Percentiles rank a stretch among this genome's conserved stretches.
These are phyloP conservation scores for Cadophora malorum DNA, from an alignment of 2,329 filamentous ascomycete genomes.

Conservation along the genomic window DNA sequence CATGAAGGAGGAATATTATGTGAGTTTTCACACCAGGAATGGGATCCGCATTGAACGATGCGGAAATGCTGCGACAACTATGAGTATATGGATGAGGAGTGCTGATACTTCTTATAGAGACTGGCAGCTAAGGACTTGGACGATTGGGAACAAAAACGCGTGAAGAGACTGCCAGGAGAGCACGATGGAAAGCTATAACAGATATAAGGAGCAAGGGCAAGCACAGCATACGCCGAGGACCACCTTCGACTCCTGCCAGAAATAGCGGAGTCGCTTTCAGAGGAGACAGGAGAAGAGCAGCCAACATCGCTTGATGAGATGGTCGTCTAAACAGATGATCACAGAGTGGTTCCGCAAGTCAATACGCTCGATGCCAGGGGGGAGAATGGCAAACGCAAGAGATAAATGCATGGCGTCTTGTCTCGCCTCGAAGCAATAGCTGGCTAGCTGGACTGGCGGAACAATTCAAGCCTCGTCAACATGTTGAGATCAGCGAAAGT, in stretches of 20 bases:
- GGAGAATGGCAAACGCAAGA: too few relatives aligned
- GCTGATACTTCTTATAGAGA: constrained; percentile 58
- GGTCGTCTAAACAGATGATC: too few relatives aligned
- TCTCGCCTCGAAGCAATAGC: too few relatives aligned
- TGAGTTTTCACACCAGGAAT: constrained; percentile 53
- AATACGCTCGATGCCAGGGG: too few relatives aligned
- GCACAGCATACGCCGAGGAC: not conserved
- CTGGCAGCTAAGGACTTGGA: constrained; percentile 90
- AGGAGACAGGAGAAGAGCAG: not conserved
- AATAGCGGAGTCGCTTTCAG: not conserved
- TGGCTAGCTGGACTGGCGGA: too few relatives aligned
- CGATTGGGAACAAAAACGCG: constrained; percentile 95
- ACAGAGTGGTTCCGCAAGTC: too few relatives aligned
- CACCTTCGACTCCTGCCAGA: not conserved
- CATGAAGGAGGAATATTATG: constrained; percentile 87
- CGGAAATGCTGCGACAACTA: too few relatives aligned
- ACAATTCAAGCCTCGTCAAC: too few relatives aligned
- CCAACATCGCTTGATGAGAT: too few relatives aligned
- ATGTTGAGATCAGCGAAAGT: too few relatives aligned
- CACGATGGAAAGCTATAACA: constrained; percentile 78
- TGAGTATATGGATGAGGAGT: too few relatives aligned
- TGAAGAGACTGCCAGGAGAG: constrained; percentile 88
- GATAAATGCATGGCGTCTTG: too few relatives aligned
- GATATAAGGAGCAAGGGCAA: not conserved
- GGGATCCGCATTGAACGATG: not conserved